A percentile compares a stretch with the other conserved stretches of the same genome.
These are phyloP conservation scores for Myxozyma udenii DNA, from an alignment of 805 yeast species.

Conservation along the genomic window DNA sequence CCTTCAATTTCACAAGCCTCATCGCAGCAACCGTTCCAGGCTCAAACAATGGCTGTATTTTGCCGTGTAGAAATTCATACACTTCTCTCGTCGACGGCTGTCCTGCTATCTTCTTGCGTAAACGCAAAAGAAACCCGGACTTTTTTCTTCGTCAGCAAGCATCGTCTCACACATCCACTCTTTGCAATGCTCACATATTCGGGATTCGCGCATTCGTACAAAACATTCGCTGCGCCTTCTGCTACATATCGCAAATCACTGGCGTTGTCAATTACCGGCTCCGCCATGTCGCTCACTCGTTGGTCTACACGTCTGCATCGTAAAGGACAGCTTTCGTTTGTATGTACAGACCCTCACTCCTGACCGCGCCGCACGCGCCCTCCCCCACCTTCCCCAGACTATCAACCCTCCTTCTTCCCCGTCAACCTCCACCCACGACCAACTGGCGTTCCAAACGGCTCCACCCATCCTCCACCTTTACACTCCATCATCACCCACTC, in stretches of 20 bases:
- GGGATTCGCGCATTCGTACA: conserved; percentile 11
- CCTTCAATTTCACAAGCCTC: conserved; percentile 7
- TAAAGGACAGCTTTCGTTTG: too few species aligned
- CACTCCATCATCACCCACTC: conserved; percentile 56
- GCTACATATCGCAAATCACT: conserved; percentile 12
- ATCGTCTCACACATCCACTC: neutral
- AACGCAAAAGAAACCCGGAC: conserved; percentile 14
- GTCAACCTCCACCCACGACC: conserved; percentile 60
- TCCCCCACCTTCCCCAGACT: neutral
- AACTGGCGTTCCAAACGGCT: conserved; percentile 57
- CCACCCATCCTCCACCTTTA: conserved; percentile 54
- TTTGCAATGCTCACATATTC: conserved; percentile 2
- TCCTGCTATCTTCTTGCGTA: conserved; percentile 14
- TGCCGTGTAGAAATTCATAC: conserved; percentile 9
- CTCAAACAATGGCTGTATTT: conserved; percentile 12
- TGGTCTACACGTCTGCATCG: too few species aligned
- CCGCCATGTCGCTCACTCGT: too few species aligned
- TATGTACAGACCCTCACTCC: too few species aligned
- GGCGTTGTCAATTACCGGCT: neutral
- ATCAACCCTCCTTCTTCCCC: conserved; percentile 39
- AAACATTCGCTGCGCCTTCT: conserved; percentile 28
- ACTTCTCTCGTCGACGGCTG: conserved; percentile 20
- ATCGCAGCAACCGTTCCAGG: conserved; percentile 13
- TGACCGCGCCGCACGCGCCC: neutral
- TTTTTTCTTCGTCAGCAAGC: neutral